Percentiles rank a stretch among this genome's conserved stretches.
Conservation (phyloP, 164 flowering plant species). For the Macadamia integrifolia region DNA sequence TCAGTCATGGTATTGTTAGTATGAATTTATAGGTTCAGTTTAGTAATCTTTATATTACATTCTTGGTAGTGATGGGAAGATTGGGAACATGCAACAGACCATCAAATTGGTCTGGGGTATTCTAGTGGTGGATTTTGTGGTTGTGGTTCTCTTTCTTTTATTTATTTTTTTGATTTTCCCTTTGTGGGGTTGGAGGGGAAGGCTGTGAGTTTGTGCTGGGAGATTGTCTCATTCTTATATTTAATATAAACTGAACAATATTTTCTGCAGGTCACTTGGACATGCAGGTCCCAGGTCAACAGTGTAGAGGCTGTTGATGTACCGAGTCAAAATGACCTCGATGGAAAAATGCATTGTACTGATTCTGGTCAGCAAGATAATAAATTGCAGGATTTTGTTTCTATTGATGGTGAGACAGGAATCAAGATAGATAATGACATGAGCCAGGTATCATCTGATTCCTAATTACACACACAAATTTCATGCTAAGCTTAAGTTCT, state of each 20-base stretch:
- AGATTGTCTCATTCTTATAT: neutral
- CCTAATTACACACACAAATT: neutral
- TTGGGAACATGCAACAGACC: neutral
- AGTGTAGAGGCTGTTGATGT: conserved; percentile 9
- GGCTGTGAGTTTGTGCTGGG: no score
- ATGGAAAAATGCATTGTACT: conserved; percentile 8
- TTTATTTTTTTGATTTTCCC: no score
- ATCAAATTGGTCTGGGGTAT: neutral
- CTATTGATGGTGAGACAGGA: conserved; percentile 20
- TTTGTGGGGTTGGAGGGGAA: neutral
- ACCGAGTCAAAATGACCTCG: conserved; percentile 5
- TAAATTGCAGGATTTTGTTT: conserved; percentile 9
- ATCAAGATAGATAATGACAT: conserved; percentile 28
- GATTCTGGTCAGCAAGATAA: conserved; percentile 18
- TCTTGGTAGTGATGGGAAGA: neutral
- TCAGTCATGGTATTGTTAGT: no score
- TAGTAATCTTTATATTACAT: no score
- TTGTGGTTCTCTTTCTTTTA: neutral
- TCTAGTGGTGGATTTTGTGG: no score
- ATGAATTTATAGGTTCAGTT: no score
- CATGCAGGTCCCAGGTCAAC: conserved; percentile 3
- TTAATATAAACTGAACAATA: neutral
- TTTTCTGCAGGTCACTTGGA: conserved; percentile 20
- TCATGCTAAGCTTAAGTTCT: neutral
- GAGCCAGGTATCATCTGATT: conserved; percentile 41